phyloP scores from a whole-genome alignment of 2,329 filamentous ascomycete species.

The Phoma sp. region DNA sequence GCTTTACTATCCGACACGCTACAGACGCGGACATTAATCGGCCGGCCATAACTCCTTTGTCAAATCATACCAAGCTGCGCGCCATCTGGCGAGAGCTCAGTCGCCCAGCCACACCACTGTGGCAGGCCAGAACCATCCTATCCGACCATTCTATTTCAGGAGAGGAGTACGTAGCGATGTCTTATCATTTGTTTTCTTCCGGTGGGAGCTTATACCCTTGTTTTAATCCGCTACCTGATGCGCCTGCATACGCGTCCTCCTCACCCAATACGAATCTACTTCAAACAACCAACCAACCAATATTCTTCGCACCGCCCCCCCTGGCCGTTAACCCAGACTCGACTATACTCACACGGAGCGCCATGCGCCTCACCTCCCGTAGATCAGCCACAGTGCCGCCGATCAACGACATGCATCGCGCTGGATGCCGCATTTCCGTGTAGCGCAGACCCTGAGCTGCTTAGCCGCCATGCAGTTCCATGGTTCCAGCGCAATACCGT shows the following conservation, averaged over 20 bases:
- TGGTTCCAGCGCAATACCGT: not conserved
- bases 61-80: not conserved
- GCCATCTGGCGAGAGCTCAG: not conserved
- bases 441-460: too few relatives aligned
- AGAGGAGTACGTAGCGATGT: not conserved
- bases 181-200: not conserved
- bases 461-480: not conserved
- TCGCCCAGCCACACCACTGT: too few relatives aligned
- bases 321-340: too few relatives aligned
- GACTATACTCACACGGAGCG: too few relatives aligned
- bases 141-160: not conserved
- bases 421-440: too few relatives aligned
- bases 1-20: not conserved
- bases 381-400: too few relatives aligned
- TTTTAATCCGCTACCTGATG: not conserved
- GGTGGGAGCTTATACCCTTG: constrained; percentile 17
- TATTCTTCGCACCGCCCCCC: too few relatives aligned
- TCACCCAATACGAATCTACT: not conserved
- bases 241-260: constrained; percentile 1
- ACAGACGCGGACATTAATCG: not conserved
- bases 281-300: too few relatives aligned
- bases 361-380: too few relatives aligned
- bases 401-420: too few relatives aligned
- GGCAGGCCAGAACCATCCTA: not conserved
- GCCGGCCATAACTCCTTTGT: not conserved